Evolutionary conservation across 495 filamentous ascomycete species (phyloP).

Genomic region (Tuber umbilicatum): DNA sequence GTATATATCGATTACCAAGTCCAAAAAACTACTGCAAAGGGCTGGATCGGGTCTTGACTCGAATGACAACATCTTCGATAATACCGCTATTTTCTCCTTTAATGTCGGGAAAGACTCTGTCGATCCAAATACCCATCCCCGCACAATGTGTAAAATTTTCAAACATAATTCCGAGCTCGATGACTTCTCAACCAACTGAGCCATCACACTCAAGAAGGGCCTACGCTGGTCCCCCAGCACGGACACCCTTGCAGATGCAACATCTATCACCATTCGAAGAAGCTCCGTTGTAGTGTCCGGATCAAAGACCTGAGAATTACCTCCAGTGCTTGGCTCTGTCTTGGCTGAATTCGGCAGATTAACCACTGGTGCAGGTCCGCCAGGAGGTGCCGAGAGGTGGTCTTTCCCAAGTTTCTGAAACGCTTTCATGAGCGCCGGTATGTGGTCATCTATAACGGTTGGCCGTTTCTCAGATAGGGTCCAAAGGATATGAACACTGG

Average conservation of each 20-base stretch:
- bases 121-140: constrained; percentile 88
- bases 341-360: constrained; percentile 42
- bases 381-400: constrained; percentile 70
- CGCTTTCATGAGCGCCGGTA: constrained; percentile 82
- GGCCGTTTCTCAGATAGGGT: constrained; percentile 77
- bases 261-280: constrained; percentile 88
- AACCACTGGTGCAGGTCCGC: constrained; percentile 45
- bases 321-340: constrained; percentile 46
- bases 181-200: constrained; percentile 90
- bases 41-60: constrained; percentile 74
- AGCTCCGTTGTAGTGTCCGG: constrained; percentile 75
- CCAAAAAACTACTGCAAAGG: constrained; percentile 82
- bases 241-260: constrained; percentile 85
- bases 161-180: constrained; percentile 73
- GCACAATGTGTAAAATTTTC: constrained; percentile 91
- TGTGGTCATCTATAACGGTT: constrained; percentile 79
- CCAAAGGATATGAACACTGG: constrained; percentile 86
- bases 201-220: constrained; percentile 88
- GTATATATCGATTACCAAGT: constrained; percentile 94
- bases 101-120: constrained; percentile 89
- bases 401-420: constrained; percentile 91
- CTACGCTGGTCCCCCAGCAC: constrained; percentile 84
- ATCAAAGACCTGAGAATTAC: constrained; percentile 55
- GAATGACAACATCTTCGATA: constrained; percentile 96
- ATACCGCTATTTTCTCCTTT: constrained; percentile 94